Conservation (phyloP, 805 yeast species). For the Nakazawaea wyomingensis region DNA sequence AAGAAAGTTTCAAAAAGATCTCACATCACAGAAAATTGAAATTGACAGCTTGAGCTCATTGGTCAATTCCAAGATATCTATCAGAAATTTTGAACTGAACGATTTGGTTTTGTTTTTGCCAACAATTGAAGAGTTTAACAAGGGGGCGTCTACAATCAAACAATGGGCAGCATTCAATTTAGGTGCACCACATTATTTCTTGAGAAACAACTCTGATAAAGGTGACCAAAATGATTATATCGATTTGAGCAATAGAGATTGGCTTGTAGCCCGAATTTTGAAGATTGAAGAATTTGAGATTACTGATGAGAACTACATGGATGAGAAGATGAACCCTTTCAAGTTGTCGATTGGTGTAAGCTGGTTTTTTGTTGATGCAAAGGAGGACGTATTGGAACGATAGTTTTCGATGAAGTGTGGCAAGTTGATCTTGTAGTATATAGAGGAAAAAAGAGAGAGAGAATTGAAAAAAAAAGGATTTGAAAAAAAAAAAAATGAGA, state of each 20-base stretch:
- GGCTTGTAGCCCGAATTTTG: conserved; percentile 73
- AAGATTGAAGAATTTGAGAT: conserved; percentile 52
- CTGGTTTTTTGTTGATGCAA: conserved; percentile 63
- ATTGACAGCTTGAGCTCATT: conserved; percentile 31
- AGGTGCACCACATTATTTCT: conserved; percentile 79
- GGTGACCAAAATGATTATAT: conserved; percentile 12
- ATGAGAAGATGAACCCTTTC: conserved; percentile 52
- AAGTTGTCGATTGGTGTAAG: conserved; percentile 53
- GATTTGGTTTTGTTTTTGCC: conserved; percentile 86
- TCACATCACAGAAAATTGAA: conserved; percentile 45
- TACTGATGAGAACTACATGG: conserved; percentile 34
- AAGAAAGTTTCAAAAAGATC: conserved; percentile 74
- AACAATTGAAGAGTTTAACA: conserved; percentile 30
- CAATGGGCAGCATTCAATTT: conserved; percentile 91
- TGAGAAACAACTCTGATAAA: conserved; percentile 36
- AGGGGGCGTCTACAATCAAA: conserved; percentile 10
- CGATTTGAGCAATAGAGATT: conserved; percentile 50
- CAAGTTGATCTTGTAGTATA: neutral
- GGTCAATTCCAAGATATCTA: conserved; percentile 50
- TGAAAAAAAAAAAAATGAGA: neutral
- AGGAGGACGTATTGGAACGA: conserved; percentile 27
- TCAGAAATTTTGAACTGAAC: conserved; percentile 60
- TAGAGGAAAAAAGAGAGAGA: neutral
- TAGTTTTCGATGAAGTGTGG: neutral
- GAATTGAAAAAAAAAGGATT: neutral